Evolutionary conservation across 164 flowering plant genomes (phyloP), one percentile per base, ranked within the genome.

Genomic region (Tetracentron sinense): DNA sequence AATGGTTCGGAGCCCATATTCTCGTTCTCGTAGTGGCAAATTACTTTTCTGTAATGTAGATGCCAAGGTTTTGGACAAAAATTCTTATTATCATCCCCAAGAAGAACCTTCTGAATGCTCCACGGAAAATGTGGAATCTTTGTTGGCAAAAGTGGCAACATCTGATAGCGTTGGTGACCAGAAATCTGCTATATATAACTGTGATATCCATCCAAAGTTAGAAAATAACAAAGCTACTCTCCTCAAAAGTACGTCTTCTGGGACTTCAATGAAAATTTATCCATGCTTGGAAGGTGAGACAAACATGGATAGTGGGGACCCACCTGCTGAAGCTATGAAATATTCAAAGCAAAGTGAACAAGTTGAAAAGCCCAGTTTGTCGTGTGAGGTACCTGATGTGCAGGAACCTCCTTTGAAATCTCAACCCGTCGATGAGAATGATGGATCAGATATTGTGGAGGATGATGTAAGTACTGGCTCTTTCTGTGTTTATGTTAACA

Each of bases 361-460:
- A 44, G 62, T 33, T n/a, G 64, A 66, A 54, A 75, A 75, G 35
- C 50, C 56, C 19, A 53, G 46, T 53, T 71, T 60, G 42, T 54
- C 42, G 16, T 58, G 7, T 61, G 66, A 62, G 33, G 67, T 51
- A 54, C 60, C 72, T 63, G 67, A 70, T 25, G 33, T 49, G n/a
- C 67, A 26, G 62, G 77, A 79, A 42, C 69, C 72, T 61, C 60
- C 67, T 23, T 52, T 59, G 26, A 73, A 72, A 8, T 74, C 76
- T 66, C 64, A 58, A 14, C 73, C 75, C 53, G 69, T 62, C 8
- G 70, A 75, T 69, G 86, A 82, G 63, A 81, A 66, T 64, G 90
- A 82, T 65, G 91, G 70, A 14, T 85, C 90, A 20, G 95, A 89
- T 60, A 60, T 81, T 58, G 58, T 79, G 70, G 95, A 86, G 68